Evolutionary conservation across 345 rosid species (phyloP), one percentile per base, ranked within the genome.

Genomic region (Brassica incana): DNA sequence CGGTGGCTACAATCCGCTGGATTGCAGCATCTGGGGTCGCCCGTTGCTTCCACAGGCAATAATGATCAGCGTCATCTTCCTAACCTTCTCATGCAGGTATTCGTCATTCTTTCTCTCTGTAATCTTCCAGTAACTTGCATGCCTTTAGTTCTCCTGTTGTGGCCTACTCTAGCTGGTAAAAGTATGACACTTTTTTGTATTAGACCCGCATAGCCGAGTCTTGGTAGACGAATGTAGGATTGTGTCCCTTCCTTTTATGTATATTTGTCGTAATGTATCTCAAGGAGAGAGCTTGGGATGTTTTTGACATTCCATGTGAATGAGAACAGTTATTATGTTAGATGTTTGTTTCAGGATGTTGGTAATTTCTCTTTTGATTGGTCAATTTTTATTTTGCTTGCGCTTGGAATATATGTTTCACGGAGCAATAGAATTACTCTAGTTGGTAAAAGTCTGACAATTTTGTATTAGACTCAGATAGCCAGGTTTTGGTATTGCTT

Each of bases 1-100:
- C 25, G 62, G 25, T 56, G 62, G 62, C 62, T 56, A 4, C 62
- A 56, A 2, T 56, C 62, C 27, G 62, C 62, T 16, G 62, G 62
- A 0, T 56, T 56, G 27, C 62, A 56, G 62, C 62, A 56, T 56
- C 27, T 56, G 12, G 62, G 27, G 10, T 56, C 62, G 0, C 62
- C 62, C 62, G 25, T 56, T 16, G 29, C 62, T 56, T 56, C 62
- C 62, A 18, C 59, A 0, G 90, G 88, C 77, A 84, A 88, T 65
- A 83, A 87, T 65, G 99, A 96, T 80, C 92, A 96, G 25, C 97
- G 97, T 66, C 89, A 81, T 81, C 92, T 90, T 16, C 99, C 99
- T 63, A 95, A 91, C 84, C 85, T 91, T 69, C 84, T 96, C 77
- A 87, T 90, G 97, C 98, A 93, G 98, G 99, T 96, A 83, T 0